A percentile compares a stretch with the other conserved stretches of the same genome.
Evolutionary conservation across 768 basidiomycete genomes (phyloP).

Genomic region (Serendipita sp.): DNA sequence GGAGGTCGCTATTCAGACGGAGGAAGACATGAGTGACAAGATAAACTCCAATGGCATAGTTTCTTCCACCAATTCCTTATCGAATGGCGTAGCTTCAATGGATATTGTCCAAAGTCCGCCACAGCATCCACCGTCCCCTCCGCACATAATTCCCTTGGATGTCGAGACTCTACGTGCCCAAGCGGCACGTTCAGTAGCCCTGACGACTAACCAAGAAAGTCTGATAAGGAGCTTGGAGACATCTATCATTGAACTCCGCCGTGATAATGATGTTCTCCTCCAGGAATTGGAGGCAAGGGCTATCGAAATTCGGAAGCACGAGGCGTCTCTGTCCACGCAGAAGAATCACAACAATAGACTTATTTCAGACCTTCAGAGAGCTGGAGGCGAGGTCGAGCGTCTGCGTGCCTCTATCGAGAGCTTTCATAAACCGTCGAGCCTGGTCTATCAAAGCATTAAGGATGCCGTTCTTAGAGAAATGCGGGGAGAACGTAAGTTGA

Average conservation of each 20-base stretch:
- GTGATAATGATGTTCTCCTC: background rate
- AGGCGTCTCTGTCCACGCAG: background rate
- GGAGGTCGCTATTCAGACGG: too few relatives aligned
- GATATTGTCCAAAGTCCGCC: background rate
- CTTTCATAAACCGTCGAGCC: background rate
- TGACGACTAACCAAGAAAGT: background rate
- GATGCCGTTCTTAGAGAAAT: constrained; percentile 2
- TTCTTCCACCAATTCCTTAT: background rate
- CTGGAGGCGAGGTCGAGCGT: background rate
- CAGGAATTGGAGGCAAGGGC: background rate
- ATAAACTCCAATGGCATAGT: background rate
- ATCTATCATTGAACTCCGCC: background rate
- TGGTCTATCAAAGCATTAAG: background rate
- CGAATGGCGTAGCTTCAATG: background rate
- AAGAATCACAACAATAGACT: background rate
- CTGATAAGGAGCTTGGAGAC: background rate
- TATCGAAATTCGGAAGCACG: background rate
- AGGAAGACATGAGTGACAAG: background rate
- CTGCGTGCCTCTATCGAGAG: background rate
- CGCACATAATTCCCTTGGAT: background rate
- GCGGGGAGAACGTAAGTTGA: background rate
- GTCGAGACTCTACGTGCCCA: background rate
- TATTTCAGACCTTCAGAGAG: background rate
- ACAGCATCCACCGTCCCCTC: background rate
- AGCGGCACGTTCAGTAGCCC: background rate